These are phyloP conservation scores for Alternaria triticina DNA, from an alignment of 2,329 filamentous ascomycete species.

Conservation along the genomic window DNA sequence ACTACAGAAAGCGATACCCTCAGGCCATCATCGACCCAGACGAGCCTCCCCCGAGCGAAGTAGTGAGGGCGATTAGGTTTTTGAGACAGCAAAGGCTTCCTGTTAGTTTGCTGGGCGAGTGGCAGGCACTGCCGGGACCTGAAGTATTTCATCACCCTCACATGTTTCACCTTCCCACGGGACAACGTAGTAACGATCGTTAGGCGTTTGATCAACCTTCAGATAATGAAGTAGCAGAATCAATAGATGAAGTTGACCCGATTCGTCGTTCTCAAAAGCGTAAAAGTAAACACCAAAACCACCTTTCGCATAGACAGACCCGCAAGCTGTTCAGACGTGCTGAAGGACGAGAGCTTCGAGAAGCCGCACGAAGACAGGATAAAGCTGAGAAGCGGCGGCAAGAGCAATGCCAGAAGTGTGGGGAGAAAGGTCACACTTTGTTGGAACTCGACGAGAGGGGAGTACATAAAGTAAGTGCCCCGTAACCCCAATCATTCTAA, in stretches of 20 bases:
- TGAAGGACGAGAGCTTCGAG: too few relatives aligned
- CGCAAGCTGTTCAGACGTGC: neutral
- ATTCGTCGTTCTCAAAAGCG: neutral
- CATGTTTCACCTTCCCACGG: neutral
- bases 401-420: neutral
- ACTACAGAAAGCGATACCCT: conserved; percentile 11
- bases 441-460: neutral
- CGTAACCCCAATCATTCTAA: neutral
- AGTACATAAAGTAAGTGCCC: neutral
- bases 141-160: conserved; percentile 12
- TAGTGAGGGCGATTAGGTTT: conserved; percentile 21
- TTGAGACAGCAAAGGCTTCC: conserved; percentile 26
- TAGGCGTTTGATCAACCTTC: neutral
- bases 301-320: neutral
- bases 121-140: conserved; percentile 12
- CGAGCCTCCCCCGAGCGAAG: conserved; percentile 9
- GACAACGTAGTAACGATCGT: conserved; percentile 1
- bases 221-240: neutral
- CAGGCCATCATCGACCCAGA: conserved; percentile 24
- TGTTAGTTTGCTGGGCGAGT: conserved; percentile 19
- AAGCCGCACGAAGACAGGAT: neutral
- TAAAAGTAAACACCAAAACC: neutral
- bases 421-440: neutral
- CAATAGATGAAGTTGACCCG: neutral
- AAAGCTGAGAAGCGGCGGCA: neutral